Evolutionary conservation across 176 grass and related monocot species (phyloP), one percentile per base, ranked within the genome.

Genomic region (Dendrocalamus sinicus): DNA sequence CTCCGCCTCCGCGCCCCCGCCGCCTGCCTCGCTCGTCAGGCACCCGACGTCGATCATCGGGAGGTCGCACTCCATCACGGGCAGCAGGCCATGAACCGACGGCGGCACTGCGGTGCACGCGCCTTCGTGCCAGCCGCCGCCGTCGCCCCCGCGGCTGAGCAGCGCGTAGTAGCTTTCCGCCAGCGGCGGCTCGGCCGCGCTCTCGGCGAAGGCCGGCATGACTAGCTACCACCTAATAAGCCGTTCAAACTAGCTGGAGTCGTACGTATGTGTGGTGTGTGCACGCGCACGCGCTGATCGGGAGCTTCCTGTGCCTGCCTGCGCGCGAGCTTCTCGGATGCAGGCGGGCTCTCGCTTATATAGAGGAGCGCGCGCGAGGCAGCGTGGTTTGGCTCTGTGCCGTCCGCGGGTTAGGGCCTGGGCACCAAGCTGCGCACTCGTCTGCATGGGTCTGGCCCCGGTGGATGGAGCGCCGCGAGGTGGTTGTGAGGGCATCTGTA

Each of bases 1-100:
- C 83, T 86, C 84, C 15, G 66, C 83, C 53, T 32, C 51, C 2
- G n/a, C 44, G 8, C 2, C 13, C 8, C 35, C 45, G 12, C 24
- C 55, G 57, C 9, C 44, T 7, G 1, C 4, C 12, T 30, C 16
- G 64, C 10, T 4, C 12, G 61, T 83, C 37, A 98, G 83, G 73
- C 81, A 74, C 23, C 76, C 69, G 71, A 98, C 67, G 86, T 98
- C 83, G 81, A 90, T 89, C 79, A 93, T 70, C 26, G 91, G 87
- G 67, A 98, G 95, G 59, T 90, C 83, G 70, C 91, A 87, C 70
- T 90, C 91, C 37, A 76, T 43, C 55, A 85, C 52, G 19, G 54
- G 13, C 22, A 44, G 12, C 43, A 37, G 28, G n/a, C 4, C 16
- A 20, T 26, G 19, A 45, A 7, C 17, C 0, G 44, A 7, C 2